A percentile compares a stretch with the other conserved stretches of the same genome.
phyloP scores from a whole-genome alignment of 495 filamentous ascomycete species.

The Cercophora newfieldiana region DNA sequence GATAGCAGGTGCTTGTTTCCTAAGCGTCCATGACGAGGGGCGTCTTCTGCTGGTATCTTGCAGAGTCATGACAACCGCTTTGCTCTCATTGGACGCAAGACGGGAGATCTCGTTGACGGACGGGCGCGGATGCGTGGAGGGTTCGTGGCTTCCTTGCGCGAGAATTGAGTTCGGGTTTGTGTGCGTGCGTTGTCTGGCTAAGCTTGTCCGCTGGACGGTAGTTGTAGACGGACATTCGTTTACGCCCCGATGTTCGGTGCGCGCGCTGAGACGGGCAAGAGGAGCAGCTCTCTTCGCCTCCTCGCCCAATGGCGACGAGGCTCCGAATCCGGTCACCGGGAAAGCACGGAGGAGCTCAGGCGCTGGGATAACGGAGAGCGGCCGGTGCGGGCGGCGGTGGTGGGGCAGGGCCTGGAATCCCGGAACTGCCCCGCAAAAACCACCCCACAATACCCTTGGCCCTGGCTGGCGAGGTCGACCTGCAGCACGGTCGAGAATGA shows the following conservation, averaged over 20 bases:
- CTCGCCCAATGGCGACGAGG: background rate
- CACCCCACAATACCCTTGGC: background rate
- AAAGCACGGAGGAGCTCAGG: background rate
- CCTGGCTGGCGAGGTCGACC: background rate
- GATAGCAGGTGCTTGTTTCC: too few relatives aligned
- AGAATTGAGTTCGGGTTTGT: too few relatives aligned
- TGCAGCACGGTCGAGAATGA: constrained; percentile 6
- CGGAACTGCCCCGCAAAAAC: background rate
- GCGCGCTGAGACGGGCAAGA: background rate
- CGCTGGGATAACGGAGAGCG: background rate
- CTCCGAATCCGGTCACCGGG: background rate
- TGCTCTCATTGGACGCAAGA: too few relatives aligned
- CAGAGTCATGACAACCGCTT: too few relatives aligned
- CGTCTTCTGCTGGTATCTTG: too few relatives aligned
- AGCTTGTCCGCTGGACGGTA: background rate
- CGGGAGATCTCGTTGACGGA: too few relatives aligned
- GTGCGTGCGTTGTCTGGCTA: background rate
- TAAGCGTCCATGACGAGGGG: too few relatives aligned
- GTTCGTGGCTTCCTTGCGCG: too few relatives aligned
- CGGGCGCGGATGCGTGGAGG: too few relatives aligned
- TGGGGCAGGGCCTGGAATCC: background rate
- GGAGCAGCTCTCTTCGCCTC: background rate
- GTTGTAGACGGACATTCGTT: background rate
- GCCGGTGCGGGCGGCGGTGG: background rate
- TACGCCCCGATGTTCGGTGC: background rate